Evolutionary conservation across 257 asterid species (phyloP), one percentile per base, ranked within the genome.

Genomic region (Datura wrightii): DNA sequence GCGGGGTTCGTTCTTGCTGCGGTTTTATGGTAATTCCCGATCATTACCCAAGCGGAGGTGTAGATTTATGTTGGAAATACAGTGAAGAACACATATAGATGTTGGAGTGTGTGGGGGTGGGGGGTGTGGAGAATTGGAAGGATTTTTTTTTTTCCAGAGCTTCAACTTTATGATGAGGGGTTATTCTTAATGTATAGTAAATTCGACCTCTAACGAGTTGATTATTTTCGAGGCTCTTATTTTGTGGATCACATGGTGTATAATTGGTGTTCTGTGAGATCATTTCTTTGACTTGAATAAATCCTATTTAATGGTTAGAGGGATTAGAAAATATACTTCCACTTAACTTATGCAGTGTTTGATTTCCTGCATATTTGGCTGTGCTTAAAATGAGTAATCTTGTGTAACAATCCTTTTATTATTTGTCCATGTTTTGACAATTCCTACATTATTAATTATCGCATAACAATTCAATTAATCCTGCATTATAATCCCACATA

Each of bases 41-140:
- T 94, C 98, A 92, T 90, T 94, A 96, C 95, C 98, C 99, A 96
- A 96, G 99, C 97, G 97, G 94, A 92, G 93, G 91, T 89, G 97
- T 93, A 92, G 83, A 91, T 84, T 89, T 86, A 87, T 83, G 80
- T 66, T 63, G 84, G 80, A 87, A 36, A 83, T 72, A 46, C 78
- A 56, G 85, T 74, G 87, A 50, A 39, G 31, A 16, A 39, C 39
- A 24, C 82, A 80, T 36, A 46, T 9, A 82, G 10, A 82, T 19
- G 31, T 70, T 81, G 55, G 70, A 62, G 82, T 8, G 31, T 24
- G 31, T 24, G 31, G 31, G 31, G 84, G 76, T 46, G 74, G 8
- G 88, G 15, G 66, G 85, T 85, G 78, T 74, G 69, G 86, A 60
- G 80, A 67, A 80, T 13, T 87, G 39, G 81, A 74, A 46, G 81